A percentile compares a stretch with the other conserved stretches of the same genome.
phyloP scores from a whole-genome alignment of 176 grass and related monocot genomes.

The Juncus inflexus region DNA sequence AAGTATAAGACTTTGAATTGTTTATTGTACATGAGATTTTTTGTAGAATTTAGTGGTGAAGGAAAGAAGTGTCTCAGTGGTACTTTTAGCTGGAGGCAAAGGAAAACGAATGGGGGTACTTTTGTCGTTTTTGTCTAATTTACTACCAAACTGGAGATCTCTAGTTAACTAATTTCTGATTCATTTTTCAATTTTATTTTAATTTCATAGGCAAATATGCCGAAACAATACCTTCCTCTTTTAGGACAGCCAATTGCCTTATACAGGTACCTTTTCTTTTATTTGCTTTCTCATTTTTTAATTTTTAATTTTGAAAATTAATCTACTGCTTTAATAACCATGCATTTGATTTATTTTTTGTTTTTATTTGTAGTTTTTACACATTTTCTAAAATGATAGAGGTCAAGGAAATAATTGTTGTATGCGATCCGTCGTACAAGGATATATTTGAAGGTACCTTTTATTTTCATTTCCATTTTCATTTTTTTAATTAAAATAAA shows the following conservation, averaged over 20 bases:
- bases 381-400: constrained; percentile 74
- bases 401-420: constrained; percentile 97
- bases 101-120: constrained; percentile 91
- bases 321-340: constrained; percentile 4
- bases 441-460: constrained; percentile 84
- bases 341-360: constrained; percentile 13
- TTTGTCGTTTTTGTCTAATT: constrained; percentile 17
- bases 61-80: constrained; percentile 84
- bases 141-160: not conserved
- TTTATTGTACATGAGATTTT: not conserved
- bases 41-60: constrained; percentile 51
- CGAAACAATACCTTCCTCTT: constrained; percentile 89
- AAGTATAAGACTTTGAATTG: not conserved
- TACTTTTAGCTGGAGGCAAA: constrained; percentile 79
- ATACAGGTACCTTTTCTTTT: constrained; percentile 59
- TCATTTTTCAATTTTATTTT: constrained; percentile 23
- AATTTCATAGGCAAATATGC: constrained; percentile 74
- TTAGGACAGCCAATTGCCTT: constrained; percentile 80
- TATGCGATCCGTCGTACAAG: constrained; percentile 81
- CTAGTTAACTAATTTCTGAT: not conserved
- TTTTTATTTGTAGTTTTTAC: constrained; percentile 47
- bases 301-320: not conserved
- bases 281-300: not conserved
- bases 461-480: constrained; percentile 24
- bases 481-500: constrained; percentile 12